A percentile compares a stretch with the other conserved stretches of the same genome.
These are phyloP conservation scores for Pythium brachiatum DNA, from an alignment of 352 stramenopile genomes.

Conservation along the genomic window DNA sequence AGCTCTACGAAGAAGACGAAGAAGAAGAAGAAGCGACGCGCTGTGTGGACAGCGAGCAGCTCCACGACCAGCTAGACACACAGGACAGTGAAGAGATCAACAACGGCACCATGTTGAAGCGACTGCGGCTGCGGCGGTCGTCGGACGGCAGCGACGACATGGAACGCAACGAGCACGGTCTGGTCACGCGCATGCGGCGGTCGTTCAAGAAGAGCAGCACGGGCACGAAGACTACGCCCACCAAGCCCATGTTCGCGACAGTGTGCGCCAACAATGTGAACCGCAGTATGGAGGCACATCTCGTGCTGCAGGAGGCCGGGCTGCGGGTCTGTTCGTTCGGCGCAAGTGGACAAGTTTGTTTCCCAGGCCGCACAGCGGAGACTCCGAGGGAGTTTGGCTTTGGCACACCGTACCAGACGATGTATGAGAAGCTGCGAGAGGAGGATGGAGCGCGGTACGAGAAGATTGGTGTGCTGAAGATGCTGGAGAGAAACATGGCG, in stretches of 20 bases:
- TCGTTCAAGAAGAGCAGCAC: slow-evolving; percentile 17
- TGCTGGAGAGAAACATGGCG: slow-evolving; percentile 49
- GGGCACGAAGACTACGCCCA: not conserved
- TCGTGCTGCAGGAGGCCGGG: slow-evolving; percentile 36
- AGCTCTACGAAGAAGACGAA: not conserved
- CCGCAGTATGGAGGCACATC: slow-evolving; percentile 56
- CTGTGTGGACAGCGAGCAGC: too few relatives aligned
- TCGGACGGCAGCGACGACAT: slow-evolving; percentile 10
- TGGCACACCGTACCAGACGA: slow-evolving; percentile 42
- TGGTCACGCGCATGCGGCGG: slow-evolving; percentile 22
- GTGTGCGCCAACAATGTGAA: slow-evolving; percentile 70
- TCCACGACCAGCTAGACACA: not conserved
- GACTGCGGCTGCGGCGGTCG: slow-evolving; percentile 4
- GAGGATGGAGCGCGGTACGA: slow-evolving; percentile 28
- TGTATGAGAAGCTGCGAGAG: slow-evolving; percentile 38
- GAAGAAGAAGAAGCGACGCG: not conserved
- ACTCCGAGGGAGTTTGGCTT: slow-evolving; percentile 42
- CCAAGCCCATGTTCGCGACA: slow-evolving; percentile 39
- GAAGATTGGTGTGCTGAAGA: slow-evolving; percentile 40
- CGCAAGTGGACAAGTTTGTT: slow-evolving; percentile 40
- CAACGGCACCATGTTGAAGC: slow-evolving; percentile 19
- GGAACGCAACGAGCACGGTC: slow-evolving; percentile 21
- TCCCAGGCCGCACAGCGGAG: slow-evolving; percentile 29
- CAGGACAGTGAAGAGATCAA: not conserved
- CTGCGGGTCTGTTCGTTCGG: slow-evolving; percentile 51